Evolutionary conservation across 306 rosid genomes (phyloP).

Genomic region (Dicorynia guianensis): DNA sequence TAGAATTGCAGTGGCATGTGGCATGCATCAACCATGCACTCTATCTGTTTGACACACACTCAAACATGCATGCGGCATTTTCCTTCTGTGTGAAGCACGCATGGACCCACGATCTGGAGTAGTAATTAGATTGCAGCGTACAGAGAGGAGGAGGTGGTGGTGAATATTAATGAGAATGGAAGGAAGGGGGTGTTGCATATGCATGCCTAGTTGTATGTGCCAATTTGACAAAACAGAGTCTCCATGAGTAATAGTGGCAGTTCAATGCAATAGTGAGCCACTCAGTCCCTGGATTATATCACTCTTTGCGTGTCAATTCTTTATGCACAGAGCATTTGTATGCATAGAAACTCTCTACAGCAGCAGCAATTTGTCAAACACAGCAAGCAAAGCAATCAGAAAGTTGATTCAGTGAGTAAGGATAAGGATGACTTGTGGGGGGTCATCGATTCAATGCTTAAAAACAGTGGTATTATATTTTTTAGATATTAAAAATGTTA

Average conservation of each 20-base stretch:
- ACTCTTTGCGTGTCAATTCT: conserved; percentile 41
- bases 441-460: too few species aligned
- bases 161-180: conserved; percentile 21
- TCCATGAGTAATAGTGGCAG: not conserved
- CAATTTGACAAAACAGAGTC: conserved; percentile 35
- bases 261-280: not conserved
- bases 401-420: not conserved
- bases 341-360: too few species aligned
- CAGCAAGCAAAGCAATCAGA: not conserved
- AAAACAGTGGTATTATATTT: too few species aligned
- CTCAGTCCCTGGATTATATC: not conserved
- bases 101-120: not conserved
- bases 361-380: not conserved
- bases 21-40: not conserved
- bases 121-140: not conserved
- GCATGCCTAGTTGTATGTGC: conserved; percentile 57
- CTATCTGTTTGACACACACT: conserved; percentile 34
- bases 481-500: too few species aligned
- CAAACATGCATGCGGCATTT: conserved; percentile 3
- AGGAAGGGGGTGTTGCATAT: not conserved
- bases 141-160: not conserved
- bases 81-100: not conserved
- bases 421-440: too few species aligned
- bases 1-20: conserved; percentile 2
- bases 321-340: not conserved